Evolutionary conservation across 2,329 filamentous ascomycete species (phyloP).

Genomic region (Madurella mycetomatis): DNA sequence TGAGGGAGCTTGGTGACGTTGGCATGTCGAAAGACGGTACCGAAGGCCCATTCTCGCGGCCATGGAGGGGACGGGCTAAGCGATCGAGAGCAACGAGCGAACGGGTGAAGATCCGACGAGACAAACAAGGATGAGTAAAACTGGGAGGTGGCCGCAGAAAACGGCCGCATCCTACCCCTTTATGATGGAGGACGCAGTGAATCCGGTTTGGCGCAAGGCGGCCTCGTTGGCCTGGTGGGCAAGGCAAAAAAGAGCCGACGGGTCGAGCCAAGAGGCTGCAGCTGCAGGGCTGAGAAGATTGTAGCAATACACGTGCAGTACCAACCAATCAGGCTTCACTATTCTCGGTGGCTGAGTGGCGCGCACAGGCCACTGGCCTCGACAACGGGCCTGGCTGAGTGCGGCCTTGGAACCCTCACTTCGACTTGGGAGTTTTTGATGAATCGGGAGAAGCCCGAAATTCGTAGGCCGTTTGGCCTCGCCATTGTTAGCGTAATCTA

Average conservation of each 20-base stretch:
- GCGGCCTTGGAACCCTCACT: neutral
- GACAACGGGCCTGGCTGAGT: constrained; percentile 15
- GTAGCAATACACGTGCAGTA: too few relatives aligned
- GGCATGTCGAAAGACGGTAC: neutral
- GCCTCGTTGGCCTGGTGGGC: constrained; percentile 2
- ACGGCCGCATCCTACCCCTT: constrained; percentile 12
- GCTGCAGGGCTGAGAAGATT: neutral
- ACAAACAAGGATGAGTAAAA: neutral
- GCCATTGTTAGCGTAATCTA: neutral
- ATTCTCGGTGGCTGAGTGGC: constrained; percentile 4
- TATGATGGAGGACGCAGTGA: neutral
- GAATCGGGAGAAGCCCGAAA: too few relatives aligned
- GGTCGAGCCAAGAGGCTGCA: neutral
- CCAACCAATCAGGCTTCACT: neutral
- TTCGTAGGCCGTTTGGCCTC: neutral
- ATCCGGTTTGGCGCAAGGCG: constrained; percentile 4
- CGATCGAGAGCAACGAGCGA: neutral
- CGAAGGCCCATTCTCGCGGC: constrained; percentile 5
- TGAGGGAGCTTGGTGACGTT: neutral
- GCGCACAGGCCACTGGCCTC: constrained; percentile 7
- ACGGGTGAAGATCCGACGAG: neutral
- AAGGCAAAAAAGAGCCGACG: neutral
- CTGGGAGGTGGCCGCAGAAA: constrained; percentile 5
- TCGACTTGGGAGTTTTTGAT: too few relatives aligned
- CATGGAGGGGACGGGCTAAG: neutral